Evolutionary conservation across 148 eudicot species (phyloP).

Genomic region (Camellia sinensis): DNA sequence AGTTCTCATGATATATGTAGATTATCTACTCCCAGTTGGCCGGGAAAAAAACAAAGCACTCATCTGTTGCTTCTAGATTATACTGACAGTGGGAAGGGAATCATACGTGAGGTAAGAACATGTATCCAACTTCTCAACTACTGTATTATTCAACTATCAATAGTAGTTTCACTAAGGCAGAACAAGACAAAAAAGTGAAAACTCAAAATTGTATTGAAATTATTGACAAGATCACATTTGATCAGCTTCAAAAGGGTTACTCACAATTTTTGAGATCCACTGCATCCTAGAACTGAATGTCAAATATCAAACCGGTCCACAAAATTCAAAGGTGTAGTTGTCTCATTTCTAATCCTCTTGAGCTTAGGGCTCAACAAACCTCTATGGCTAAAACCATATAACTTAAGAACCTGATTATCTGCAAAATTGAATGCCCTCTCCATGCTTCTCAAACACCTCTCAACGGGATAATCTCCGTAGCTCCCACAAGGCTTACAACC

Average conservation of each 20-base stretch:
- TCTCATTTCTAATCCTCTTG: conserved; percentile 74
- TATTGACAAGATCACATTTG: not conserved
- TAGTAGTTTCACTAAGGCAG: not conserved
- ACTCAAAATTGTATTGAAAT: not conserved
- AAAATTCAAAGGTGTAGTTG: conserved; percentile 50
- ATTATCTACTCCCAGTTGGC: too few species aligned
- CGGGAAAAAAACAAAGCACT: too few species aligned
- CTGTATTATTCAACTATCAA: not conserved
- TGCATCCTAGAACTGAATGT: conserved; percentile 31
- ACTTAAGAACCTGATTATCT: conserved; percentile 78
- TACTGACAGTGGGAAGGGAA: too few species aligned
- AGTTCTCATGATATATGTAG: too few species aligned
- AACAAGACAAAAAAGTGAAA: not conserved
- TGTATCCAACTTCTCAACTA: not conserved
- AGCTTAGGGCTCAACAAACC: conserved; percentile 83
- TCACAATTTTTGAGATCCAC: conserved; percentile 31
- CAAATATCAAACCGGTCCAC: conserved; percentile 65
- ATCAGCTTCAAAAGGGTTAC: conserved; percentile 11
- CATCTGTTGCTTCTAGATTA: too few species aligned
- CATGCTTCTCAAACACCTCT: conserved; percentile 90
- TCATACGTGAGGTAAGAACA: not conserved
- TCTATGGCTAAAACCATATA: conserved; percentile 84
- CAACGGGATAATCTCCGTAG: conserved; percentile 78
- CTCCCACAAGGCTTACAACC: conserved; percentile 98
- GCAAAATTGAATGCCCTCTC: conserved; percentile 95